Evolutionary conservation across 1,284 basidiomycete genomes (phyloP), one percentile per base, ranked within the genome.

Genomic region (Leccinum idahoense): DNA sequence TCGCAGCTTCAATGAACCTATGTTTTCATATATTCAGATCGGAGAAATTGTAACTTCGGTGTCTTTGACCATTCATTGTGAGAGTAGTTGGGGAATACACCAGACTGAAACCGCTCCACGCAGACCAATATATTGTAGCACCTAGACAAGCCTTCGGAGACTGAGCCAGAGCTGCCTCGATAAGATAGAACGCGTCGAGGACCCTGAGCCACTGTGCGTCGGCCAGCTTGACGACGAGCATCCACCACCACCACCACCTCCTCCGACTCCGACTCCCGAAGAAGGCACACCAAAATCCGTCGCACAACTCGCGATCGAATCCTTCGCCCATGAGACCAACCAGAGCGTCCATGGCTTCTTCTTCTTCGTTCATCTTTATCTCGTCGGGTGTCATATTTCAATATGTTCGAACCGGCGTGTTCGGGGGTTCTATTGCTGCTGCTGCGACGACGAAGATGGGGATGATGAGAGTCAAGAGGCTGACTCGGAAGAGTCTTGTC

Each of bases 271-370:
- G 5, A 29, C 8, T 3, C 46, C 46, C n/a, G 46, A 49, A 49
- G 49, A 51, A 49, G 46, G 18, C 49, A 51, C 49, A 3, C 49
- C 49, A 88, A 77, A 18, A 88, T 78, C 26, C 79, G 77, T 49
- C 82, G 80, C 4, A 80, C 83, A 26, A 81, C 32, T 82, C 79
- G 12, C 73, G 71, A 60, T 82, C 80, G 56, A 82, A 71, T 58
- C 73, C 74, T 26, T 77, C 81, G 51, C 66, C 75, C 72, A 74
- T 75, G 60, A 74, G 41, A 7, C 62, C 54, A 8, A 57, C 72
- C 59, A 74, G n/a, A 57, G 65, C 53, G n/a, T 70, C 73, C 4
- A 76, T 63, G 54, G 62, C 54, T 55, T 73, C 73, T 44, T 67
- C 72, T 18, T 68, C 70, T n/a, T 55, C 53, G 15, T 10, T 55